Evolutionary conservation across 192 early-diverging fungal species (phyloP), one percentile per base, ranked within the genome.

Genomic region (Physocladia obscura): DNA sequence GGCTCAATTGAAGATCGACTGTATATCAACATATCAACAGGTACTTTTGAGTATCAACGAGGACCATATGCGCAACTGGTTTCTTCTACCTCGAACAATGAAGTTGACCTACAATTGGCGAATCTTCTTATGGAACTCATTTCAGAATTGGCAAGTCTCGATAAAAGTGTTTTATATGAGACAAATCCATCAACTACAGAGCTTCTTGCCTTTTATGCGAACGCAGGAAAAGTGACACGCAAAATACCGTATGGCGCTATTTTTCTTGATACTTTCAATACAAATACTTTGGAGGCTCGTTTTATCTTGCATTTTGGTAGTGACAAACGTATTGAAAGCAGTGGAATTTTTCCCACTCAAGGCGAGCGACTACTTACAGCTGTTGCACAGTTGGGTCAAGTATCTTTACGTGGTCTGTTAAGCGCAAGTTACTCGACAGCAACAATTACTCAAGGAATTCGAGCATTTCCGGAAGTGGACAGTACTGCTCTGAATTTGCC

Each of bases 361-460:
- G 85, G 90, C 11, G 32, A 72, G 1, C 78, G 89, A 26, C 56
- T 84, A 48, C 59, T 88, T 30, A 65, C 81, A 31, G 75, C 79
- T 50, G 79, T 81, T 44, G 32, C 80, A 0, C 74, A 75, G 62
- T 34, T 81, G 2, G 58, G 70, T n/a, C 85, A 82, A 49, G 77
- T 76, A 1, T 71, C 69, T 11, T 48, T 81, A 19, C 35, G 79
- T 0, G 57, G 50, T 40, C 67, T 73, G 37, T 56, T 76, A 8
- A 61, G 74, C 2, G 70, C 37, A 48, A 40, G 55, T 2, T 67
- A 71, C 6, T 67, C 74, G 1, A 74, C 57, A 54, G 59, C 78
- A 4, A 72, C 77, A 48, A 89, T 92, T 30, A 89, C 89, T 2
- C 89, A 89, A 69, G 89, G 89, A 0, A 75, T 86, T 62, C 76